Percentiles rank a stretch among this genome's conserved stretches.
Conservation (phyloP, 148 eudicot genomes). For the Nepenthes gracilis region DNA sequence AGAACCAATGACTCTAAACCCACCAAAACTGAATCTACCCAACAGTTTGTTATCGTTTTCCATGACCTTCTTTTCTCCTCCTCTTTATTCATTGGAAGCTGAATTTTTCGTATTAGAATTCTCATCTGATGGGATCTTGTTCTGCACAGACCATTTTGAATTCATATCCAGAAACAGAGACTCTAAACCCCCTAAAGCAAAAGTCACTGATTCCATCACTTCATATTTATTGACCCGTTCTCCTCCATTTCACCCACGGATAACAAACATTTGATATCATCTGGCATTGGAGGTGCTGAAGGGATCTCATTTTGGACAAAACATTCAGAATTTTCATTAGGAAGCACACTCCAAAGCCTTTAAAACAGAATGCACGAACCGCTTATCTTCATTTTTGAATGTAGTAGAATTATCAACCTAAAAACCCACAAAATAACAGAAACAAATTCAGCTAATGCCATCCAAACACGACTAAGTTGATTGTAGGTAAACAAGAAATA, state of each 20-base stretch:
- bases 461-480: not conserved
- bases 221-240: slow-evolving; percentile 4
- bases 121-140: slow-evolving; percentile 12
- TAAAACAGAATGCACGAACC: slow-evolving; percentile 8
- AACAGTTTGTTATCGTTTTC: slow-evolving; percentile 9
- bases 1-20: slow-evolving; percentile 13
- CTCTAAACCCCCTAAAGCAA: slow-evolving; percentile 15
- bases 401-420: slow-evolving; percentile 30
- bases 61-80: not conserved
- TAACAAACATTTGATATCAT: not conserved
- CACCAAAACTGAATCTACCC: slow-evolving; percentile 9
- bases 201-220: slow-evolving; percentile 8
- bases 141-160: slow-evolving; percentile 3
- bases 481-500: not conserved
- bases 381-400: slow-evolving; percentile 10
- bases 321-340: slow-evolving; percentile 14
- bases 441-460: slow-evolving; percentile 1
- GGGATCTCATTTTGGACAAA: slow-evolving; percentile 13
- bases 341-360: slow-evolving; percentile 15
- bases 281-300: slow-evolving; percentile 8
- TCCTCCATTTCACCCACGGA: not conserved
- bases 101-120: not conserved
- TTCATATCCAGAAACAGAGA: slow-evolving; percentile 14
- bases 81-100: not conserved
- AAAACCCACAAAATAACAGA: not conserved